Percentiles rank a stretch among this genome's conserved stretches.
Evolutionary conservation across 2,329 filamentous ascomycete genomes (phyloP).

Genomic region (Arthrobotrys iridis): DNA sequence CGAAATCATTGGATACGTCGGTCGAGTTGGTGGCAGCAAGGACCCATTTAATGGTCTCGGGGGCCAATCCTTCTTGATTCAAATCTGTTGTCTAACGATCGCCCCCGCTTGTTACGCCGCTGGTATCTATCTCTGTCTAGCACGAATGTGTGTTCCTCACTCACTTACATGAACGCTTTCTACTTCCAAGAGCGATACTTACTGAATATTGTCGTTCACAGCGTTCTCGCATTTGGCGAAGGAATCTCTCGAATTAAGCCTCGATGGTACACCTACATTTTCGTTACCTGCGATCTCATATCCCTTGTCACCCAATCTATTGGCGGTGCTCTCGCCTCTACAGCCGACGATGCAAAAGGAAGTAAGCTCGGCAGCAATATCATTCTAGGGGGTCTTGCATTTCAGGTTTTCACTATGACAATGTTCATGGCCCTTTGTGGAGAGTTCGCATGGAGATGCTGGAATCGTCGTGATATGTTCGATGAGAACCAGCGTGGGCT

Average conservation of each 20-base stretch:
- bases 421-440: conserved; percentile 67
- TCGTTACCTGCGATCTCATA: conserved; percentile 70
- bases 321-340: conserved; percentile 69
- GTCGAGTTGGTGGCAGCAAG: conserved; percentile 67
- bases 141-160: conserved; percentile 55
- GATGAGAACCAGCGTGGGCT: conserved; percentile 61
- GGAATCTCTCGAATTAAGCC: conserved; percentile 65
- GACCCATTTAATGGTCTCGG: conserved; percentile 65
- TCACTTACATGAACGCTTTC: conserved; percentile 28
- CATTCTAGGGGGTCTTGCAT: conserved; percentile 72
- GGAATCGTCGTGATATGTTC: conserved; percentile 43
- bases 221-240: conserved; percentile 67
- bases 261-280: conserved; percentile 68
- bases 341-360: conserved; percentile 60
- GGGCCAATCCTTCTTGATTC: conserved; percentile 65
- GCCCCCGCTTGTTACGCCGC: conserved; percentile 73
- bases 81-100: conserved; percentile 72
- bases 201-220: conserved; percentile 45
- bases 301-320: conserved; percentile 70
- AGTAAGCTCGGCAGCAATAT: conserved; percentile 67
- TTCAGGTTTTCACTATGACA: conserved; percentile 70
- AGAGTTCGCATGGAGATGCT: conserved; percentile 66
- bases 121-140: conserved; percentile 71
- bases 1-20: conserved; percentile 71
- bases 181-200: background rate